Percentiles rank a stretch among this genome's conserved stretches.
Evolutionary conservation across 2,329 filamentous ascomycete species (phyloP).

Genomic region (Neopestalotiopsis sp.): DNA sequence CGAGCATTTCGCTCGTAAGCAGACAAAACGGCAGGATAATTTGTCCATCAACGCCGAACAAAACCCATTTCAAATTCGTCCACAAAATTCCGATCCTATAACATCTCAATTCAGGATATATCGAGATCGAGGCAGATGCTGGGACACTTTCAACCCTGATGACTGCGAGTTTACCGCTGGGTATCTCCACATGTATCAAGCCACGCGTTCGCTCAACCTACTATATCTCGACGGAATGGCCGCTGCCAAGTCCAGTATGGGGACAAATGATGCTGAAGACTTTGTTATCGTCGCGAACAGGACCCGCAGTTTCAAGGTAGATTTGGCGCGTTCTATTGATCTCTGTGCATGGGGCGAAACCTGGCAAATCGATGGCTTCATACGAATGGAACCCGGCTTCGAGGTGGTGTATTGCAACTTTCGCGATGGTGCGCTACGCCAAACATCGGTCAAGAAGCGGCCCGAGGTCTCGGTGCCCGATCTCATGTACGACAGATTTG

Average conservation of each 20-base stretch:
- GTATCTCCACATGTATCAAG: conserved; percentile 70
- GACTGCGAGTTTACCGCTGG: conserved; percentile 43
- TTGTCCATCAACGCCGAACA: neutral
- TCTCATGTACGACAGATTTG: conserved; percentile 28
- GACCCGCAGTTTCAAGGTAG: conserved; percentile 39
- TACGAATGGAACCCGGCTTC: conserved; percentile 72
- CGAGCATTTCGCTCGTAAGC: conserved; percentile 59
- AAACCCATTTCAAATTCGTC: neutral
- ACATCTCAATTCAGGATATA: neutral
- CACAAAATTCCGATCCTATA: neutral
- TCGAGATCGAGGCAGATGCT: neutral
- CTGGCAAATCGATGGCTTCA: conserved; percentile 47
- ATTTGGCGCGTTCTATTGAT: conserved; percentile 55
- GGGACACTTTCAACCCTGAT: conserved; percentile 10
- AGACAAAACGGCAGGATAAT: neutral
- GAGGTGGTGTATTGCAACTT: conserved; percentile 75
- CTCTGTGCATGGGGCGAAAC: conserved; percentile 59
- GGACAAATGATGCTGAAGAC: conserved; percentile 73
- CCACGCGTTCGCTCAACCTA: conserved; percentile 57
- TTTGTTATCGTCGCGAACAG: conserved; percentile 55
- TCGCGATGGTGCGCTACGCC: conserved; percentile 42
- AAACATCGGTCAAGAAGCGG: neutral
- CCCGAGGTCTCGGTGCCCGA: neutral
- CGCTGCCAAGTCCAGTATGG: conserved; percentile 68
- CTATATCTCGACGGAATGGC: conserved; percentile 75